Evolutionary conservation across 129 eudicot species (phyloP).

Genomic region (Pulicaria dysenterica): DNA sequence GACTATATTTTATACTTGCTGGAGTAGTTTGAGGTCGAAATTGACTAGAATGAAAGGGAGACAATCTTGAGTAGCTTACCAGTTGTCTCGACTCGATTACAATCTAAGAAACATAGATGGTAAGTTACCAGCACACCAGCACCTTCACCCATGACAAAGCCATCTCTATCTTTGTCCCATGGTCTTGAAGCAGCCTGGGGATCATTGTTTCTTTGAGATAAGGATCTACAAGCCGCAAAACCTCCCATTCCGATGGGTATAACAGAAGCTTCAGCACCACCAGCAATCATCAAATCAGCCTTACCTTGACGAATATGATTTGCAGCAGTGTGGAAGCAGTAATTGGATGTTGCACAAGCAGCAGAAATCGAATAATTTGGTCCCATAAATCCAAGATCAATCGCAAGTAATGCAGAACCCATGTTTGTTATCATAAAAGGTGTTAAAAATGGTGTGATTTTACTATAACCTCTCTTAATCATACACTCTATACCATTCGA

Average conservation of each 20-base stretch:
- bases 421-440: conserved; percentile 52
- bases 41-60: too few species aligned
- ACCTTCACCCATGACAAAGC: conserved; percentile 51
- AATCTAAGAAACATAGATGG: too few species aligned
- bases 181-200: conserved; percentile 47
- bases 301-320: conserved; percentile 44
- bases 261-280: conserved; percentile 38
- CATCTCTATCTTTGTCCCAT: conserved; percentile 50
- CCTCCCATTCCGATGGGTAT: conserved; percentile 32
- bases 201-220: conserved; percentile 42
- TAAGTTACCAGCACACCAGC: conserved; percentile 51
- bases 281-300: conserved; percentile 45
- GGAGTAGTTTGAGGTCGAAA: too few species aligned
- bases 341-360: conserved; percentile 49
- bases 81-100: too few species aligned
- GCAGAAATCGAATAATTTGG: conserved; percentile 47
- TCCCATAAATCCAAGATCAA: conserved; percentile 51
- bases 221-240: conserved; percentile 37
- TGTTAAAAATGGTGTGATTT: conserved; percentile 51
- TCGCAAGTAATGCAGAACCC: conserved; percentile 80
- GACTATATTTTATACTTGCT: too few species aligned
- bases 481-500: conserved; percentile 67
- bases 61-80: too few species aligned
- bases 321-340: conserved; percentile 39
- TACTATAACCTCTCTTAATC: conserved; percentile 61